These are phyloP conservation scores for Erysimum cheiri DNA, from an alignment of 441 rosid genomes.

Conservation along the genomic window DNA sequence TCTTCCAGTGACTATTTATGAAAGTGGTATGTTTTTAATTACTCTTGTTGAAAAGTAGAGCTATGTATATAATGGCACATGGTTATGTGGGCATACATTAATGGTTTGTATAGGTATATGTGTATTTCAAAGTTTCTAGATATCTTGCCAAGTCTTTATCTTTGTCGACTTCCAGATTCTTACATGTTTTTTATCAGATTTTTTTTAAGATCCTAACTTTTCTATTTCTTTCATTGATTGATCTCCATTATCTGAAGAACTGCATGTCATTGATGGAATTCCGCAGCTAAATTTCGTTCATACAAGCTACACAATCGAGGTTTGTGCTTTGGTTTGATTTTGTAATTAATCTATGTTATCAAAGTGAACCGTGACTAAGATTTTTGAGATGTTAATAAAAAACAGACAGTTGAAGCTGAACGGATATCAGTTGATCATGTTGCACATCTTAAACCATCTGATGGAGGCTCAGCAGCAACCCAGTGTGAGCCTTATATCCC, in stretches of 20 bases:
- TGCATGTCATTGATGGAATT: slow-evolving; percentile 94
- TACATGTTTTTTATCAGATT: neutral
- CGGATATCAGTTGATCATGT: slow-evolving; percentile 95
- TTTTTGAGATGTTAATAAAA: slow-evolving; percentile 3
- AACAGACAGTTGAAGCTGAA: slow-evolving; percentile 98
- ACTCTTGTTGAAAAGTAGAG: neutral
- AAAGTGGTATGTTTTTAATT: slow-evolving; percentile 65
- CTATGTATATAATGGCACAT: slow-evolving; percentile 1
- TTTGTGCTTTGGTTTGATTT: slow-evolving; percentile 36
- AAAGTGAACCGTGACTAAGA: slow-evolving; percentile 8
- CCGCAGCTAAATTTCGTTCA: slow-evolving; percentile 88
- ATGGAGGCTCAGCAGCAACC: slow-evolving; percentile 91
- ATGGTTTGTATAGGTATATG: neutral
- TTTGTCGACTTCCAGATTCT: neutral
- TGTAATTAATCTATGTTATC: neutral
- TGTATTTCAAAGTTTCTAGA: neutral
- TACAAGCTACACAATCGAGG: slow-evolving; percentile 95
- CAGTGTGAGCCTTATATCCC: slow-evolving; percentile 54
- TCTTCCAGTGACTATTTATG: slow-evolving; percentile 85
- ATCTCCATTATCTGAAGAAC: slow-evolving; percentile 55
- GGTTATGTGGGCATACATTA: slow-evolving; percentile 5
- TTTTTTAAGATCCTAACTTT: slow-evolving; percentile 30
- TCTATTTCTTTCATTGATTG: slow-evolving; percentile 22
- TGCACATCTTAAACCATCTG: slow-evolving; percentile 96
- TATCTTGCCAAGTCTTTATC: slow-evolving; percentile 18